Evolutionary conservation across 169 alveolate species (phyloP), one percentile per base, ranked within the genome.

Genomic region (Eimeria brunetti): DNA sequence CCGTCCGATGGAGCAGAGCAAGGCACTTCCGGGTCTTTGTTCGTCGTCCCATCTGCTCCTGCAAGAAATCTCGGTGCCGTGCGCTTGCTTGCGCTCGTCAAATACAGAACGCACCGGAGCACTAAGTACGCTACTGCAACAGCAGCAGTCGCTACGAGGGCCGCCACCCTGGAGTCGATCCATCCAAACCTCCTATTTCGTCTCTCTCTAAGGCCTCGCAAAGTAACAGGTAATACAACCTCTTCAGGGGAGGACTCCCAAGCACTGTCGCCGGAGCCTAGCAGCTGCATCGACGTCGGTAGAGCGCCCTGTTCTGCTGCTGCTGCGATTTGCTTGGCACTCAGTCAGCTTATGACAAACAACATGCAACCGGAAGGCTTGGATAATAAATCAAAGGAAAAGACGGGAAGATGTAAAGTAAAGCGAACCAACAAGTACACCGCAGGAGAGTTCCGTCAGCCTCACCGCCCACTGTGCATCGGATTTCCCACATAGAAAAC

Each of bases 91-190:
- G 83, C 30, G 51, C 1, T 73, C 18, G n/a, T 6, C 56, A 73
- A 73, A 38, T 73, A 12, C 51, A 73, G 56, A 36, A 56, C 83
- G 16, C 83, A 73, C 33, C 83, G 83, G 56, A 73, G 56, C 83
- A 73, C 83, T 3, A 73, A 73, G 53, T 73, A 73, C 53, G 56
- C 30, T 16, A 56, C 53, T 38, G 30, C 83, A 73, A 73, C 44
- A 20, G 33, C 83, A 73, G 33, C 56, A 38, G 41, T 30, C 18
- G 33, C 83, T 73, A 56, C 83, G 53, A 73, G 33, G 53, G 56
- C 16, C 14, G 33, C 56, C 33, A 36, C 53, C 18, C 33, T 73
- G 53, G 22, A 1, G 53, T 33, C 38, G 83, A 38, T 33, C 83
- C 83, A 6, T 7, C 56, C 53, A 73, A 38, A 9, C 36, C 12